These are phyloP conservation scores for Canavalia ensiformis DNA, from an alignment of 306 rosid genomes.

Conservation along the genomic window DNA sequence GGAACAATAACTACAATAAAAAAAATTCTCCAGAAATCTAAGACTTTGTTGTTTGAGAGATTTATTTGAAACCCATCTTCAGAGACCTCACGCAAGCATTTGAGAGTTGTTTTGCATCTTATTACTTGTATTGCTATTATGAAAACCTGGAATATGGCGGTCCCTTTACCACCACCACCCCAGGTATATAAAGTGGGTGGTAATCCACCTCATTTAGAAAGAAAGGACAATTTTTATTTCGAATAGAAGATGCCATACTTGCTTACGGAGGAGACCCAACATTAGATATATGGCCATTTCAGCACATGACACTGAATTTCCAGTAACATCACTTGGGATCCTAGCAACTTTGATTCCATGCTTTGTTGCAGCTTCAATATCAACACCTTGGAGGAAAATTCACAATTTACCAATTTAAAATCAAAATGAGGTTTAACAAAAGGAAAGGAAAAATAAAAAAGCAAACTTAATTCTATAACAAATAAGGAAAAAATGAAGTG, in stretches of 20 bases:
- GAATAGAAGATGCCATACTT: slow-evolving; percentile 60
- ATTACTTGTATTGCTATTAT: neutral
- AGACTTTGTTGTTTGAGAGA: neutral
- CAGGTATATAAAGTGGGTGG: too few species aligned
- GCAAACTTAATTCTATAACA: neutral
- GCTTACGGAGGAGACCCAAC: slow-evolving; percentile 89
- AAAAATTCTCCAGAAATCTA: neutral
- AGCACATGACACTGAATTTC: slow-evolving; percentile 91
- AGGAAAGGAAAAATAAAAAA: neutral
- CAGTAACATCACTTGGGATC: slow-evolving; percentile 73
- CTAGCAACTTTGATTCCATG: slow-evolving; percentile 90
- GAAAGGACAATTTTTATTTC: neutral
- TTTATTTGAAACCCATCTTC: neutral
- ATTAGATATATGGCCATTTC: slow-evolving; percentile 91
- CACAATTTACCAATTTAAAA: slow-evolving; percentile 27
- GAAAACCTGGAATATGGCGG: neutral
- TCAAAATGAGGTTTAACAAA: neutral
- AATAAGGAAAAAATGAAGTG: slow-evolving; percentile 33
- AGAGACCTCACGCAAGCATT: neutral
- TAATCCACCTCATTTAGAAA: neutral
- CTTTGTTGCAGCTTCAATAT: slow-evolving; percentile 88
- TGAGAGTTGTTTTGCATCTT: neutral
- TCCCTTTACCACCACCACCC: neutral
- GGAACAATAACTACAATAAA: neutral
- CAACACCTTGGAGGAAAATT: slow-evolving; percentile 70